Evolutionary conservation across 441 rosid species (phyloP).

Genomic region (Syzygium syzygioides): DNA sequence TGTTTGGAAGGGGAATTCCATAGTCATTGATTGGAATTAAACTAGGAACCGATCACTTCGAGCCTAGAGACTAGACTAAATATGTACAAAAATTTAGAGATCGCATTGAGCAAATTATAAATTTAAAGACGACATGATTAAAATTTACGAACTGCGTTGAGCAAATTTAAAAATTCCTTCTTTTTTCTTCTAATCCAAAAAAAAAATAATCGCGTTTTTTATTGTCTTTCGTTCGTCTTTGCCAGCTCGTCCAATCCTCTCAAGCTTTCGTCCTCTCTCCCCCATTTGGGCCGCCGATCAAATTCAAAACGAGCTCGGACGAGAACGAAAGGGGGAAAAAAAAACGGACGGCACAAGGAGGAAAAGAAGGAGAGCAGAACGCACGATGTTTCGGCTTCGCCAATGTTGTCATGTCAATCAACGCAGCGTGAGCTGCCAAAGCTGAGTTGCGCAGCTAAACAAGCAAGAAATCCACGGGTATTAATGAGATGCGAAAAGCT

Average conservation of each 20-base stretch:
- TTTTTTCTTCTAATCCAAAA: neutral
- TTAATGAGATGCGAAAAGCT: neutral
- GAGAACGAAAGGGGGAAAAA: neutral
- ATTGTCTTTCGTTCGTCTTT: neutral
- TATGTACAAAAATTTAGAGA: too few relatives aligned
- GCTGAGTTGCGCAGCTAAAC: neutral
- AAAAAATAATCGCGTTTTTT: accelerated
- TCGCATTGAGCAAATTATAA: too few relatives aligned
- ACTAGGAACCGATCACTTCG: too few relatives aligned
- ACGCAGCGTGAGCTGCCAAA: neutral
- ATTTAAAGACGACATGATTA: too few relatives aligned
- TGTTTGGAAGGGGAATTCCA: too few relatives aligned
- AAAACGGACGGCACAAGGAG: neutral
- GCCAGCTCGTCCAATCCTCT: neutral
- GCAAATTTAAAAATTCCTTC: neutral
- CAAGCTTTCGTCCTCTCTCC: neutral
- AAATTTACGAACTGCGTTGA: too few relatives aligned
- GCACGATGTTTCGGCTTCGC: neutral
- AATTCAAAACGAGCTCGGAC: neutral
- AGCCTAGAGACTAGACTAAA: too few relatives aligned
- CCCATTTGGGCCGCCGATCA: neutral
- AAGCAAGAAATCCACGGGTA: neutral
- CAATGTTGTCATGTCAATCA: neutral
- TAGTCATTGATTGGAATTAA: too few relatives aligned
- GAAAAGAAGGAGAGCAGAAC: neutral